Base-by-base conservation (phyloP, 1,139 yeast genomes). In the Geotrichum aggregatum region DNA sequence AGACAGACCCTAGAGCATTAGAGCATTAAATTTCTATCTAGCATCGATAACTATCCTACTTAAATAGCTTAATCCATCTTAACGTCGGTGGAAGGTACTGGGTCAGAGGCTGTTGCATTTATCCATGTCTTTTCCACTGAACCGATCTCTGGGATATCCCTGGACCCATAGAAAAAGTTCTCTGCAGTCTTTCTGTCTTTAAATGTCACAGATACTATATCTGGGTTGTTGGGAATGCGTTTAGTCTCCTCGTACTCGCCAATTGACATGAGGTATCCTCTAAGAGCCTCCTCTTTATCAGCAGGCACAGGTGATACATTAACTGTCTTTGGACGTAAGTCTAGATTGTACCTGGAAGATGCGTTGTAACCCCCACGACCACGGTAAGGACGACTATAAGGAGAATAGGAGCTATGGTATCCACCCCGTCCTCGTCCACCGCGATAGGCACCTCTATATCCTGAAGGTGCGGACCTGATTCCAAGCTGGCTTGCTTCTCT, bases 151-250 rank as follows among this genome's bases (percentile, higher is more conserved):
- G 69, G 68, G 19, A 71, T 56, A 1, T 57, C 56, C 22, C 60
- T 60, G 3, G 65, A 34, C 1, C 61, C 61, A 36, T 58, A 62
- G 51, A 60, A 67, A 54, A 74, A 73, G 52, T 61, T 61, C 56
- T 76, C 79, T 1, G 79, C 79, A 11, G 67, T 54, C 31, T 61
- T 60, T 43, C 79, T 63, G 55, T 72, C 73, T 47, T 65, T 67
- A 61, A 76, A 73, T 41, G 67, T 66, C 18, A 75, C 62, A 8
- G 66, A 56, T 14, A 70, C 64, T 2, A 63, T 58, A 21, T 57
- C 56, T 11, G 28, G 41, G 6, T 31, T 21, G 8, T 24, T 24
- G 7, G 28, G 28, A 8, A 24, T 24, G 14, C 52, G 10, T 55
- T 58, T 40, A 54, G 55, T 10, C 54, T 58, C 58, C 16, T 61